Percentiles rank a stretch among this genome's conserved stretches.
These are phyloP conservation scores for Poronia punctata DNA, from an alignment of 495 filamentous ascomycete genomes.

Conservation along the genomic window DNA sequence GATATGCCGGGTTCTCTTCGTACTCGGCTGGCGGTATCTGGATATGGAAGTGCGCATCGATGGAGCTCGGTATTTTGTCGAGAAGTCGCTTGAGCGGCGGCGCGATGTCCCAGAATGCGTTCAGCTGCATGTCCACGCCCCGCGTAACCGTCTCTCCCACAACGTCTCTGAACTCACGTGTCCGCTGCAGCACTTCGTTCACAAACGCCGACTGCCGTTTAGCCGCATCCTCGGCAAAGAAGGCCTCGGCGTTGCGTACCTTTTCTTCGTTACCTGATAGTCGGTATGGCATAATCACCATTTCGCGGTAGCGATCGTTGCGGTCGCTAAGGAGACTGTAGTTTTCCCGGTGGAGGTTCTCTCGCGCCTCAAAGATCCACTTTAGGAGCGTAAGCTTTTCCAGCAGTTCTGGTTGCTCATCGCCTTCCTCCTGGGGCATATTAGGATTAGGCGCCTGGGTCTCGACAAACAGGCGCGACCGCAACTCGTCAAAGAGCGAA, in stretches of 20 bases:
- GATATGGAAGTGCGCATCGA: conserved; percentile 43
- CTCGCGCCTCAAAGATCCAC: conserved; percentile 93
- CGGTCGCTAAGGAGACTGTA: conserved; percentile 77
- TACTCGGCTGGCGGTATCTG: conserved; percentile 73
- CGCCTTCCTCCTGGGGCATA: conserved; percentile 84
- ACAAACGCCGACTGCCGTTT: conserved; percentile 62
- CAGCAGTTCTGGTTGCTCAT: conserved; percentile 87
- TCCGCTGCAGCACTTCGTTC: conserved; percentile 58
- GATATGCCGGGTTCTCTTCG: conserved; percentile 77
- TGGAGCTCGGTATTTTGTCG: conserved; percentile 60
- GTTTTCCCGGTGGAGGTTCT: conserved; percentile 74
- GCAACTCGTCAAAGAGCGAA: conserved; percentile 62
- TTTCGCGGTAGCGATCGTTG: conserved; percentile 74
- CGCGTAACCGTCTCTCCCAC: conserved; percentile 80
- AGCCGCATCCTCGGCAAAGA: conserved; percentile 70
- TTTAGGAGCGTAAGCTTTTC: conserved; percentile 93
- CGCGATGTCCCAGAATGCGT: conserved; percentile 96
- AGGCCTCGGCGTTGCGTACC: conserved; percentile 63
- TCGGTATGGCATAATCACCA: conserved; percentile 75
- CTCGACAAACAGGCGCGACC: conserved; percentile 63
- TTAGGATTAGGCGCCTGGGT: conserved; percentile 67
- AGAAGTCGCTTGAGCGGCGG: conserved; percentile 68
- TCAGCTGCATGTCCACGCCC: conserved; percentile 84
- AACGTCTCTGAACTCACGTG: conserved; percentile 69
- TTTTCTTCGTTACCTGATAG: conserved; percentile 65